Conservation (phyloP, 208 protist species). For the Trypanosoma scelopori region DNA sequence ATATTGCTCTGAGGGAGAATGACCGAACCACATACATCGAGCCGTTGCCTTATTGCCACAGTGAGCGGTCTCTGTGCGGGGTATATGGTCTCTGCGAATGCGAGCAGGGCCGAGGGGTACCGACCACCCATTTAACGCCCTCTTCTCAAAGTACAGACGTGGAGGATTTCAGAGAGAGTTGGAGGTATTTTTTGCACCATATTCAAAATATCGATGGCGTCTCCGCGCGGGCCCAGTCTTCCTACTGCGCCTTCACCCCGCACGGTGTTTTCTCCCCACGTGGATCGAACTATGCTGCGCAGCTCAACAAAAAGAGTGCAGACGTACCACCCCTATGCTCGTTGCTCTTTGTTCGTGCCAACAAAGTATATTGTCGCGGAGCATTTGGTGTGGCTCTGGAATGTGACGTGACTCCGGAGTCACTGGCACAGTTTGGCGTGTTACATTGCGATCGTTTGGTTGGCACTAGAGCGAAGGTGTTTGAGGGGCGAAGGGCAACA, state of each 20-base stretch:
- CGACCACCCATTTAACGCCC: neutral
- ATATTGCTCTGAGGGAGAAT: neutral
- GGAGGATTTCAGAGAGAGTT: neutral
- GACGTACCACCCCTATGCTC: neutral
- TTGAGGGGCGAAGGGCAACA: constrained; percentile 14
- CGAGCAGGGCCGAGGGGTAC: neutral
- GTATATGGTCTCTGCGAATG: constrained; percentile 17
- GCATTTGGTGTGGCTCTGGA: constrained; percentile 41
- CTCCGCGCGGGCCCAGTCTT: neutral
- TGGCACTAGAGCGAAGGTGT: neutral
- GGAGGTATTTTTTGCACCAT: neutral
- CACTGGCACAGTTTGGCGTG: constrained; percentile 41
- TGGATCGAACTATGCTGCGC: neutral
- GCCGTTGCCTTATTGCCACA: constrained; percentile 9
- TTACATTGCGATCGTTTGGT: constrained; percentile 43
- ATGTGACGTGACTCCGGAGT: constrained; percentile 29
- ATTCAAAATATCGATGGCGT: neutral
- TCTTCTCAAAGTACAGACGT: neutral
- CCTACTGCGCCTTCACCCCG: neutral
- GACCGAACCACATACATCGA: neutral
- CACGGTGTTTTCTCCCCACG: constrained; percentile 6
- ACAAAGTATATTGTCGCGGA: constrained; percentile 30
- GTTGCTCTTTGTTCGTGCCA: constrained; percentile 34
- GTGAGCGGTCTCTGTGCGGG: constrained; percentile 11
- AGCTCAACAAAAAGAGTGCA: neutral